Evolutionary conservation across 2,329 filamentous ascomycete species (phyloP), one percentile per base, ranked within the genome.

Genomic region (Dendrostoma leiphaemia): DNA sequence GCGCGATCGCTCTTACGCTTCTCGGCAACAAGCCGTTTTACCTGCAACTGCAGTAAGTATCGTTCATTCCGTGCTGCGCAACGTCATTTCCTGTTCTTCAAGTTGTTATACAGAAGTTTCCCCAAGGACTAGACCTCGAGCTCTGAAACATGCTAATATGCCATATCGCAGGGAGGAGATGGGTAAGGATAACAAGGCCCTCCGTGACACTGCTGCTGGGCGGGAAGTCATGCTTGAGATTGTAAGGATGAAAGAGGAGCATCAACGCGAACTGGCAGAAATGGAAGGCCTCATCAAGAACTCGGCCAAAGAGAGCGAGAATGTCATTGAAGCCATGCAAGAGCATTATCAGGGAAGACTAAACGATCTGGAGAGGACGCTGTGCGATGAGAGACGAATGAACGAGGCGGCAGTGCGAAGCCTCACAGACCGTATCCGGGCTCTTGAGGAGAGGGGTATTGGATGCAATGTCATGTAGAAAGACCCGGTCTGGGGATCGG

Each of bases 81-180:
- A n/a, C n/a, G n/a, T n/a, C n/a, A n/a, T n/a, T n/a, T n/a, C n/a
- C n/a, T n/a, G n/a, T n/a, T n/a, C n/a, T n/a, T n/a, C n/a, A n/a
- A n/a, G n/a, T n/a, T n/a, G n/a, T n/a, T n/a, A n/a, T n/a, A n/a
- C n/a, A n/a, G n/a, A n/a, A n/a, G n/a, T n/a, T n/a, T n/a, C n/a
- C n/a, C n/a, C n/a, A n/a, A n/a, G n/a, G n/a, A n/a, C n/a, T n/a
- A n/a, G n/a, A n/a, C n/a, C n/a, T n/a, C n/a, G n/a, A n/a, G n/a
- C n/a, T n/a, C n/a, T n/a, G n/a, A n/a, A n/a, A n/a, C n/a, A n/a
- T n/a, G n/a, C n/a, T n/a, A n/a, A n/a, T n/a, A n/a, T n/a, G n/a
- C n/a, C n/a, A n/a, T n/a, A n/a, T n/a, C n/a, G n/a, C n/a, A 88
- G 89, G 60, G 79, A 84, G 43, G 85, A 89, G 65, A 69, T 89